phyloP scores from a whole-genome alignment of 1,284 basidiomycete species.

The Pseudomicrostroma phylloplanum region DNA sequence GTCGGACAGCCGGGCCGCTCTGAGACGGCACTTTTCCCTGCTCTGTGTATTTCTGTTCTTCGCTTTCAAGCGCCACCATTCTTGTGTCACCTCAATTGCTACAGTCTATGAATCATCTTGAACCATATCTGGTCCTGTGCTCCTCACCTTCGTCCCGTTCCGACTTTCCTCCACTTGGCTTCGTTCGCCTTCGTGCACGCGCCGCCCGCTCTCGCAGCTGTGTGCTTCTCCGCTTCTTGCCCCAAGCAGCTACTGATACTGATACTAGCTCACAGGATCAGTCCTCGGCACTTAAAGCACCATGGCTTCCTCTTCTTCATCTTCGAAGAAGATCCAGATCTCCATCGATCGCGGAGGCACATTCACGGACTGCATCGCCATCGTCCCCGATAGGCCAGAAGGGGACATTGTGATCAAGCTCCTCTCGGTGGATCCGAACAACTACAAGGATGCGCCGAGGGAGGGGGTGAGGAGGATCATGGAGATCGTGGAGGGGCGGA shows the following conservation, averaged over 20 bases:
- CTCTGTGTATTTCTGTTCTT: background rate
- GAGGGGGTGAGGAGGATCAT: constrained; percentile 88
- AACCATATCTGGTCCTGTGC: background rate
- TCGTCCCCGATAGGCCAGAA: constrained; percentile 9
- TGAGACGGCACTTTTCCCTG: background rate
- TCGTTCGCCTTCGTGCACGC: no score
- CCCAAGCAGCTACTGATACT: background rate
- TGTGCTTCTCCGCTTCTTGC: background rate
- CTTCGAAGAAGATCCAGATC: constrained; percentile 5
- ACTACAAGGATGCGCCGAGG: constrained; percentile 88
- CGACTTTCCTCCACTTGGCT: background rate
- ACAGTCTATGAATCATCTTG: no score
- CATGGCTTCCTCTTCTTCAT: background rate
- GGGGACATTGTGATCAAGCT: constrained; percentile 52
- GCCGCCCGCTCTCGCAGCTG: background rate
- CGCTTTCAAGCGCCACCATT: no score
- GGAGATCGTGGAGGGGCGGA: constrained; percentile 66
- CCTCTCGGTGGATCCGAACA: constrained; percentile 56
- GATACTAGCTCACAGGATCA: background rate
- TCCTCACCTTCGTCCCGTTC: background rate
- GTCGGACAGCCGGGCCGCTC: background rate
- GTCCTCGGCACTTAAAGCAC: background rate
- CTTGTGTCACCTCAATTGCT: no score
- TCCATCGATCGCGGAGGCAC: constrained; percentile 14
- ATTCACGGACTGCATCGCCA: constrained; percentile 13